These are phyloP conservation scores for Leucosporidium creatinivorum DNA, from an alignment of 768 basidiomycete genomes.

Conservation along the genomic window DNA sequence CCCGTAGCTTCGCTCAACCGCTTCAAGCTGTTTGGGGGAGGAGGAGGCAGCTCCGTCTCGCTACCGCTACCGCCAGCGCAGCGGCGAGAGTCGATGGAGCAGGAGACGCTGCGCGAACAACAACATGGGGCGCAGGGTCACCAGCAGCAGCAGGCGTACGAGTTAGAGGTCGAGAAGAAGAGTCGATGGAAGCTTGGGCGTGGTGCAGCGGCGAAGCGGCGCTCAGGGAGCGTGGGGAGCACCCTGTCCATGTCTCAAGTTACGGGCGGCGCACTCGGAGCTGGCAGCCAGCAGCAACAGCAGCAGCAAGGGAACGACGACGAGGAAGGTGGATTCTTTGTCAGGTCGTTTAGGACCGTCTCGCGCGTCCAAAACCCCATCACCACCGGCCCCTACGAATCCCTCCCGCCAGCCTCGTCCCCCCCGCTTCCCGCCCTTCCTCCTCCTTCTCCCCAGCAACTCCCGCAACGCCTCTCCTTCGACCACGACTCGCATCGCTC, in stretches of 20 bases:
- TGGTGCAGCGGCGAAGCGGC: conserved; percentile 1
- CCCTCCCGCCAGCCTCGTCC: background rate
- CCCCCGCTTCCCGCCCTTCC: background rate
- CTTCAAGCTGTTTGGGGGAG: conserved; percentile 4
- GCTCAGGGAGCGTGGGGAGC: conserved; percentile 16
- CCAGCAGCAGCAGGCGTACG: background rate
- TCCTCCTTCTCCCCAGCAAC: background rate
- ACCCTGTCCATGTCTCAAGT: background rate
- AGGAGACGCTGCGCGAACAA: background rate
- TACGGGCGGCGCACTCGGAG: background rate
- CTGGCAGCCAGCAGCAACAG: background rate
- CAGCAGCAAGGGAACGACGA: background rate
- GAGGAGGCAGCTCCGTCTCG: background rate
- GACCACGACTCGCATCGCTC: conserved; percentile 12
- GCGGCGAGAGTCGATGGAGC: background rate
- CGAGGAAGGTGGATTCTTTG: conserved; percentile 26
- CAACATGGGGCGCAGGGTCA: background rate
- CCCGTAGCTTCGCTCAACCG: conserved; percentile 4
- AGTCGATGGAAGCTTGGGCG: conserved; percentile 17
- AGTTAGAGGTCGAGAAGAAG: conserved; percentile 9
- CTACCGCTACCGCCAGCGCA: conserved; percentile 1
- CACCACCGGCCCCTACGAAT: background rate
- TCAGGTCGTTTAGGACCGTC: conserved; percentile 27
- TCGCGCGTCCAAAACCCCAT: conserved; percentile 30
- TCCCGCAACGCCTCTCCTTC: conserved; percentile 8